phyloP scores from a whole-genome alignment of 139 green algal genomes.

The Dunaliella primolecta region DNA sequence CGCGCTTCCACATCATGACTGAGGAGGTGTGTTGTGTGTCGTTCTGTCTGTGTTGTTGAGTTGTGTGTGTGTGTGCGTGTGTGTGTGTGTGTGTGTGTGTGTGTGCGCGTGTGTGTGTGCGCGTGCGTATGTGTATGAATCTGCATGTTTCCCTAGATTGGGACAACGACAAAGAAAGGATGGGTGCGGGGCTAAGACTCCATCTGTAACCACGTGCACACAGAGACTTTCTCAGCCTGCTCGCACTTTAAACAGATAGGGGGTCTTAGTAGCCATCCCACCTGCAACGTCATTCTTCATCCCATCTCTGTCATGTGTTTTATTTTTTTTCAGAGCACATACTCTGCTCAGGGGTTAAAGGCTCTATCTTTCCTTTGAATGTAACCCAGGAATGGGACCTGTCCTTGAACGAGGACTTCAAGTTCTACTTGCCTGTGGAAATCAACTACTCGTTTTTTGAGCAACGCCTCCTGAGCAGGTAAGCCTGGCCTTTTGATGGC shows the following conservation, averaged over 20 bases:
- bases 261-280: too few species aligned
- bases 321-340: too few species aligned
- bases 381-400: conserved; percentile 58
- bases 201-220: too few species aligned
- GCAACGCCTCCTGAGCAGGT: conserved; percentile 34
- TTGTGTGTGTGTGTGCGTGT: neutral
- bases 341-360: too few species aligned
- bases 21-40: conserved; percentile 6
- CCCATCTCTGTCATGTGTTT: too few species aligned
- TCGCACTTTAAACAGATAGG: too few species aligned
- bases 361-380: too few species aligned
- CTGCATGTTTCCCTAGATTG: neutral
- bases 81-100: neutral
- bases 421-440: conserved; percentile 64
- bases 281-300: too few species aligned
- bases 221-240: too few species aligned
- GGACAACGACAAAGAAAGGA: too few species aligned
- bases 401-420: conserved; percentile 66
- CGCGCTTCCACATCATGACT: conserved; percentile 62
- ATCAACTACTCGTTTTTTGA: conserved; percentile 69
- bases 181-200: too few species aligned
- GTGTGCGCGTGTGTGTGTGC: neutral
- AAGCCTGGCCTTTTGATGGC: too few species aligned
- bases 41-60: neutral
- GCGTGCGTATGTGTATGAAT: neutral